Conservation (phyloP, 805 yeast genomes). For the Pichia rugopelliculosa region DNA sequence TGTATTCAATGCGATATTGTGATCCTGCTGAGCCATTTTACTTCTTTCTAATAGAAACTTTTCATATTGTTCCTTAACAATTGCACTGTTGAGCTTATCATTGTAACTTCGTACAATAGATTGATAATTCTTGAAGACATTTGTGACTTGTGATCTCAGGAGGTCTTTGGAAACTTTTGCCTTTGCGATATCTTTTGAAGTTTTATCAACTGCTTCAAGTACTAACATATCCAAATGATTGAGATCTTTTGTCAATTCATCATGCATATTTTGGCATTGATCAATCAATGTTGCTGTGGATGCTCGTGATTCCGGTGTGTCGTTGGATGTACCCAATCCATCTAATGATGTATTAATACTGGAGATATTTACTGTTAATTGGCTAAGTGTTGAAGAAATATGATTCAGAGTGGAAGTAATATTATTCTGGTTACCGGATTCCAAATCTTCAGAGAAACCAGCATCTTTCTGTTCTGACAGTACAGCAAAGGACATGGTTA, state of each 20-base stretch:
- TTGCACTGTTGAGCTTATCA: conserved; percentile 39
- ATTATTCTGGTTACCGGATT: neutral
- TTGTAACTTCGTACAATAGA: conserved; percentile 38
- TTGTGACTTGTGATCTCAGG: conserved; percentile 48
- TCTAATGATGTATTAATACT: neutral
- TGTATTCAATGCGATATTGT: neutral
- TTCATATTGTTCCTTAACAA: conserved; percentile 25
- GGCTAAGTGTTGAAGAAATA: neutral
- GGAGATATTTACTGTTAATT: neutral
- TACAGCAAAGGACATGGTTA: conserved; percentile 5
- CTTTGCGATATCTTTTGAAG: conserved; percentile 9
- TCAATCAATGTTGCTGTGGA: conserved; percentile 22
- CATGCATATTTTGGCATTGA: conserved; percentile 14
- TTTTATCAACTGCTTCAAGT: neutral
- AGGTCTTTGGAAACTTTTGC: conserved; percentile 40
- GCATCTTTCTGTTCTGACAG: neutral
- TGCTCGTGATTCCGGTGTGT: conserved; percentile 32
- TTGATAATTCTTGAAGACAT: conserved; percentile 40
- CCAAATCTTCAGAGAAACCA: conserved; percentile 1
- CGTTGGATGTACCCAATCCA: conserved; percentile 44
- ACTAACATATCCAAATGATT: conserved; percentile 9
- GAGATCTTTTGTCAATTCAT: conserved; percentile 13
- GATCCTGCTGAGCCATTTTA: neutral
- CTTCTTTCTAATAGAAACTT: conserved; percentile 9
- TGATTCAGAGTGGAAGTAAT: conserved; percentile 1